Percentiles rank a stretch among this genome's conserved stretches.
phyloP scores from a whole-genome alignment of 495 filamentous ascomycete species.

The Hyaloscypha variabilis region DNA sequence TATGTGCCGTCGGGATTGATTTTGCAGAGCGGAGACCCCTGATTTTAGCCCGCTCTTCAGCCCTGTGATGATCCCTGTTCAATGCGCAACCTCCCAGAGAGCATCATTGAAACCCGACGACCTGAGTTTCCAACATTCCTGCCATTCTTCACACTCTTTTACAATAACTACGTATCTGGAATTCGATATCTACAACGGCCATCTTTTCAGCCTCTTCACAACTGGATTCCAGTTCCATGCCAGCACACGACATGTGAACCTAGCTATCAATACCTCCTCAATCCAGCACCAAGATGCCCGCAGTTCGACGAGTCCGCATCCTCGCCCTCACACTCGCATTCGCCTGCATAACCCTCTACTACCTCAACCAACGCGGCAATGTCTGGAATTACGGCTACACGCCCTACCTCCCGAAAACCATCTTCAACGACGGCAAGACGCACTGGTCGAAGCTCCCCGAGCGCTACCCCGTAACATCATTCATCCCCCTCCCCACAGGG shows the following conservation, averaged over 20 bases:
- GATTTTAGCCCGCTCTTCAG: not conserved
- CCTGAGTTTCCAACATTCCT: not conserved
- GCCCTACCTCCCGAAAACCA: conserved; percentile 7
- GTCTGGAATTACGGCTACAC: conserved; percentile 26
- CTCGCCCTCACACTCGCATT: conserved; percentile 24
- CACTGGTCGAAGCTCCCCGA: conserved; percentile 48
- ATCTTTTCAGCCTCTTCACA: not conserved
- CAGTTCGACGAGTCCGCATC: conserved; percentile 27
- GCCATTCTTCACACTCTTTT: not conserved
- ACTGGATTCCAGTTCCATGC: not conserved
- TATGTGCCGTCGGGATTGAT: not conserved
- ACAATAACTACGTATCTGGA: not conserved
- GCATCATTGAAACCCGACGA: not conserved
- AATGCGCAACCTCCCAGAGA: not conserved
- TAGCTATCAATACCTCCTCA: conserved; percentile 3
- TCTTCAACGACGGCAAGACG: conserved; percentile 11
- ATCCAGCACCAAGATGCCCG: conserved; percentile 21
- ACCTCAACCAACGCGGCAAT: conserved; percentile 24
- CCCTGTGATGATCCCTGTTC: not conserved
- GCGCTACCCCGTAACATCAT: conserved; percentile 48
- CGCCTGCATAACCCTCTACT: conserved; percentile 23
- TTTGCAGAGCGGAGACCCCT: not conserved
- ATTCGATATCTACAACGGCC: not conserved
- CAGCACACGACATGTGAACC: not conserved
- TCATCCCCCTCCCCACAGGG: conserved; percentile 50